Base-by-base conservation (phyloP, 2,329 filamentous ascomycete genomes). In the Scytalidium sp. region DNA sequence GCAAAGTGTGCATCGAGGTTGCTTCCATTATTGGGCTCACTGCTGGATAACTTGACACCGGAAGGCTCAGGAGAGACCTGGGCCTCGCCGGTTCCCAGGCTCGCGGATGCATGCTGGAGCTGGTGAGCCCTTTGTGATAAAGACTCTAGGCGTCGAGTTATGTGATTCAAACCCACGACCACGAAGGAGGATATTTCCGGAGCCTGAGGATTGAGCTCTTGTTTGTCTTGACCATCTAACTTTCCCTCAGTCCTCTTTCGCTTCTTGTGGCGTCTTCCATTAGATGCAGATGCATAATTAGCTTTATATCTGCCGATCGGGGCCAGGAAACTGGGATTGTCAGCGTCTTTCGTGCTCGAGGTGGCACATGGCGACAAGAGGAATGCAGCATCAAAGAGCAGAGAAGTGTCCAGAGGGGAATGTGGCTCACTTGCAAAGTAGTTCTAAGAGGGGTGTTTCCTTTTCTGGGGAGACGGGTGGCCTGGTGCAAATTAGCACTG, bases 261-360 rank as follows among this genome's bases (percentile, higher is more conserved):
- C 57, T 76, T 83, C 60, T 73, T 80, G 42, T 67, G 70, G 39
- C 81, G 72, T 59, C 81, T 85, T 41, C 85, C 85, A 61, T 79
- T 82, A 9, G 85, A 89, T 3, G 75, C 71, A 15, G 68, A 71
- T 32, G 74, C 63, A 59, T 87, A 71, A 25, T 68, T 69, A 54
- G 69, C 70, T 13, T 84, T 80, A 64, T 89, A 71, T 48, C 80
- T 73, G 1, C 85, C 85, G 13, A 90, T 67, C 2, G 86, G 85
- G 0, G 74, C 69, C 41, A 90, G 67, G 19, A 88, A 69, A 51
- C 85, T 90, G 47, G 5, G n/a, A 17, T 25, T 43, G 25, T 53
- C 27, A 56, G 47, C 32, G 17, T 9, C n/a, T n/a, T n/a, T n/a
- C n/a, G n/a, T n/a, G n/a, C n/a, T n/a, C n/a, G n/a, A n/a, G n/a